Evolutionary conservation across 2,329 filamentous ascomycete species (phyloP).

Genomic region (Colletotrichum sp.): DNA sequence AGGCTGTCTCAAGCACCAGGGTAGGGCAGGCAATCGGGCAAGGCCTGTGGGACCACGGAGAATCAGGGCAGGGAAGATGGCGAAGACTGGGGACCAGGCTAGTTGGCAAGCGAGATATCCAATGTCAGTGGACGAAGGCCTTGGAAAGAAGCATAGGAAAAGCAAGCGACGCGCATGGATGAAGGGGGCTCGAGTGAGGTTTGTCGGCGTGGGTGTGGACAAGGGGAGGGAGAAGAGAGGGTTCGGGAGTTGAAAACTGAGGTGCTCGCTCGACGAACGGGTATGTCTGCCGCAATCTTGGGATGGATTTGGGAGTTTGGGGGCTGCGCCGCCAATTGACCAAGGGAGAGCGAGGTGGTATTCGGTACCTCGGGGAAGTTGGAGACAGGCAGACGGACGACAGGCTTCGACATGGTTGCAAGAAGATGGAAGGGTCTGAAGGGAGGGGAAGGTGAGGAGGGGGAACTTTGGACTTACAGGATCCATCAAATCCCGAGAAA

Average conservation of each 20-base stretch:
- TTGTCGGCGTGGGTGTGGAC: not conserved
- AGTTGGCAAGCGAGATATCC: constrained; percentile 21
- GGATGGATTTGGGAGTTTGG: not conserved
- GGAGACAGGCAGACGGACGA: not conserved
- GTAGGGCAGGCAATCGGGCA: constrained; percentile 14
- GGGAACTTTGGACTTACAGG: not conserved
- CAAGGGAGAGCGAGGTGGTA: not conserved
- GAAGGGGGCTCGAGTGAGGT: not conserved
- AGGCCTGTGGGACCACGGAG: constrained; percentile 16
- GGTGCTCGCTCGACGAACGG: not conserved
- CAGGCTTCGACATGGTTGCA: not conserved
- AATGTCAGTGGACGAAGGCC: constrained; percentile 17
- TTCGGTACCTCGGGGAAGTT: not conserved
- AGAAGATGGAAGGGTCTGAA: not conserved
- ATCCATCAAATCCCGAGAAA: constrained; percentile 8
- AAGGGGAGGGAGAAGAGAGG: not conserved
- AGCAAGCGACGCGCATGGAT: not conserved
- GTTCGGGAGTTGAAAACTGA: not conserved
- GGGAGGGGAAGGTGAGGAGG: not conserved
- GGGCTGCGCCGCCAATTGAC: not conserved
- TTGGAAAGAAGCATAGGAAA: not conserved
- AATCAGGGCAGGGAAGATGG: constrained; percentile 21
- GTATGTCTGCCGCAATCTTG: not conserved
- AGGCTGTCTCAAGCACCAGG: constrained; percentile 20
- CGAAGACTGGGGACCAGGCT: constrained; percentile 18